A percentile compares a stretch with the other conserved stretches of the same genome.
phyloP scores from a whole-genome alignment of 768 basidiomycete species.

The Tylopilus subfusipes region DNA sequence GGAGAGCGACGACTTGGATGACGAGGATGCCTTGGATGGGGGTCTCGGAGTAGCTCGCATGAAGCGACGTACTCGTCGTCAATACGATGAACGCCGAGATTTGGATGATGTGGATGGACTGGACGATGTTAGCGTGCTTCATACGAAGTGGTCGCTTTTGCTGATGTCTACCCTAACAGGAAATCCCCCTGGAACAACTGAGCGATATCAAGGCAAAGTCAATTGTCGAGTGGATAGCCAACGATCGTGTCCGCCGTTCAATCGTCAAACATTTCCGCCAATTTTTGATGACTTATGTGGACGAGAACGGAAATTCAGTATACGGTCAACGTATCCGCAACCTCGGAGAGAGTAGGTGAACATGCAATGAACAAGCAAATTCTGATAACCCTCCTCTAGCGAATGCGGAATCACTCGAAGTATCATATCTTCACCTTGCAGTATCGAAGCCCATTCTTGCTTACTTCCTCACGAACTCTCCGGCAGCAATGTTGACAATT shows the following conservation, averaged over 20 bases:
- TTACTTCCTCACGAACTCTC: conserved; percentile 96
- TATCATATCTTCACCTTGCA: conserved; percentile 94
- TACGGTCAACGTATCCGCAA: conserved; percentile 92
- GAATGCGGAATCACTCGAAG: conserved; percentile 96
- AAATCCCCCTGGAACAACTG: conserved; percentile 91
- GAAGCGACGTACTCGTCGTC: conserved; percentile 78
- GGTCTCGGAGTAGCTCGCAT: conserved; percentile 67
- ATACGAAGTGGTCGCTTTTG: background rate
- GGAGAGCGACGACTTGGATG: conserved; percentile 76
- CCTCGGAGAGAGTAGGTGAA: conserved; percentile 83
- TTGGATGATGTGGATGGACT: conserved; percentile 87
- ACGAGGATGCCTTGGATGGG: conserved; percentile 67
- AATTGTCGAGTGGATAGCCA: conserved; percentile 96
- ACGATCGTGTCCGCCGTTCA: conserved; percentile 84
- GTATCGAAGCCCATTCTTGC: conserved; percentile 92
- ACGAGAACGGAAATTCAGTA: conserved; percentile 86
- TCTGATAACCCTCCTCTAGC: conserved; percentile 43
- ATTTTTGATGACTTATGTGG: conserved; percentile 94
- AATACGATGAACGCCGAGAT: conserved; percentile 91
- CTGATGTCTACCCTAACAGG: conserved; percentile 45
- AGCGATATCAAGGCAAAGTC: conserved; percentile 98
- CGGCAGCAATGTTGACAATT: conserved; percentile 86
- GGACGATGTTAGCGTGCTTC: conserved; percentile 63
- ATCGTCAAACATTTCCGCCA: conserved; percentile 91
- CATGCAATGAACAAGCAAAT: background rate